A percentile compares a stretch with the other conserved stretches of the same genome.
Conservation (phyloP, 805 yeast species). For the Metschnikowia hibisci region DNA sequence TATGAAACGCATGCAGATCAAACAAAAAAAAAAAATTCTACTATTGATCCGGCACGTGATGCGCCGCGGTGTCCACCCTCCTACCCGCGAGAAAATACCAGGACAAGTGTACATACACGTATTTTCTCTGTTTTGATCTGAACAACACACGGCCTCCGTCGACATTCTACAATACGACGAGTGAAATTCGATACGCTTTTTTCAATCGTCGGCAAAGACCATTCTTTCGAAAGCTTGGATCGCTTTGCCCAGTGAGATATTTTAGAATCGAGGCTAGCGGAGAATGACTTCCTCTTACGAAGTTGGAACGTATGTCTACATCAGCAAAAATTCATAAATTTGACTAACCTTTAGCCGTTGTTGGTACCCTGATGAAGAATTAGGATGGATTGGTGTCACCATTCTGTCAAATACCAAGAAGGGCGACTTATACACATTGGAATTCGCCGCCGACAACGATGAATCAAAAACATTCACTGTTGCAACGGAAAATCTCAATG, state of each 20-base stretch:
- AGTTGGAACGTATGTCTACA: conserved; percentile 36
- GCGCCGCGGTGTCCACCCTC: conserved; percentile 14
- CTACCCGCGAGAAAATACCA: conserved; percentile 10
- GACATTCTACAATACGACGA: not conserved
- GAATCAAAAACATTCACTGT: conserved; percentile 39
- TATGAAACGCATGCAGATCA: conserved; percentile 5
- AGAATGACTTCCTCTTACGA: conserved; percentile 23
- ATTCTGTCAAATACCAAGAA: conserved; percentile 43
- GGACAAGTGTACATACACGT: conserved; percentile 14
- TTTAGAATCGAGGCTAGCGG: not conserved
- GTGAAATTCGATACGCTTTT: not conserved
- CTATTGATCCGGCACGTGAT: conserved; percentile 7
- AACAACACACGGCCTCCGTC: conserved; percentile 1
- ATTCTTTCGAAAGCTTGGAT: not conserved
- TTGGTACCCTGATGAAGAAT: conserved; percentile 72
- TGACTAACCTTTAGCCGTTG: conserved; percentile 43
- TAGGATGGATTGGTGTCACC: conserved; percentile 74
- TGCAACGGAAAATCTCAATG: conserved; percentile 47
- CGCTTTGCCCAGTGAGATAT: conserved; percentile 1
- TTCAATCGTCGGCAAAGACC: conserved; percentile 1
- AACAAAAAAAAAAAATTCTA: conserved; percentile 2
- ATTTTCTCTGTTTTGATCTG: conserved; percentile 6
- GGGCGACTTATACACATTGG: conserved; percentile 45
- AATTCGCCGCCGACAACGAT: conserved; percentile 52
- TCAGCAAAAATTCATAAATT: not conserved